Base-by-base conservation (phyloP, 768 basidiomycete species). In the Lyophyllum semitale region DNA sequence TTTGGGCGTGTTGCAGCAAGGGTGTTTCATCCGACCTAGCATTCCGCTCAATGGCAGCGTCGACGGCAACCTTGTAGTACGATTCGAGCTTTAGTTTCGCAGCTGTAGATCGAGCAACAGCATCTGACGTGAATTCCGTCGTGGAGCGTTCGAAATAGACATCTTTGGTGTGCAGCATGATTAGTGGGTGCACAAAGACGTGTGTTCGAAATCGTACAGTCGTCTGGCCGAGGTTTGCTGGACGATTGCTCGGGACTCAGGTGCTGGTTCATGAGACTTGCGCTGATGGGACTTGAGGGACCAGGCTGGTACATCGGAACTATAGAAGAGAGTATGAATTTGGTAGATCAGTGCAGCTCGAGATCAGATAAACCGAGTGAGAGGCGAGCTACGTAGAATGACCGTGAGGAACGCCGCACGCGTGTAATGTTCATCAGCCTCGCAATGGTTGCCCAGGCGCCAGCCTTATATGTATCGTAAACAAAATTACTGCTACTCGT, bases 51-150 rank as follows among this genome's bases (percentile, higher is more conserved):
- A 99, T 96, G 45, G 96, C 96, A 59, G 93, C 84, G 69, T 98
- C 95, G 30, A 99, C 96, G 4, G 95, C 94, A 54, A 98, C 90
- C 73, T 98, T 98, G 81, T 99, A 99, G 77, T 88, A 98, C 43
- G 95, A 91, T 73, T 96, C 95, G 53, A 99, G 87, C 73, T 97
- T 97, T 71, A 98, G 84, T 70, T 97, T 97, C 18, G 95, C 94
- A 23, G 91, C 91, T 45, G 93, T 96, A 8, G 93, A 88, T 47
- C 91, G 90, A 54, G 94, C 93, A 49, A 93, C 81, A 18, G 93
- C 89, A 67, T 91, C 88, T 59, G 93, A 84, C 17, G 89, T 89
- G 77, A 96, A 95, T 54, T 83, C 84, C 38, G 80, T 74, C 1
- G 90, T 89, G 48, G 87, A 87, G 58, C 96, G 83, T 71, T 97